Conservation (phyloP, 75 land plant species). For the Adiantum capillusveneris region DNA sequence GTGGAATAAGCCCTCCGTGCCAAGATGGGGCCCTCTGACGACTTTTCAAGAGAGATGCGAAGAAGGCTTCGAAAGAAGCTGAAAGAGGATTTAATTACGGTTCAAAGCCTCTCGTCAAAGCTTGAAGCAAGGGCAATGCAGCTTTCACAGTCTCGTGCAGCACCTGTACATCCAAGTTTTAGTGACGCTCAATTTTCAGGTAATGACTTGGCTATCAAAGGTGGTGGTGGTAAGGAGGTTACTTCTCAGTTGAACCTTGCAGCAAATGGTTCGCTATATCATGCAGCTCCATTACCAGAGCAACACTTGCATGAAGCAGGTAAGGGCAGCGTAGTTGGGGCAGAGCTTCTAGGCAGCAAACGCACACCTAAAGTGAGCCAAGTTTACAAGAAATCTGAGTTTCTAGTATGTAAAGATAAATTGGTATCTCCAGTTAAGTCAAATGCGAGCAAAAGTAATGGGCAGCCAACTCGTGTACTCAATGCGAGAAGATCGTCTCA, state of each 20-base stretch:
- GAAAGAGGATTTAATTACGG: conserved; percentile 38
- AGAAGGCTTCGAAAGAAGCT: conserved; percentile 32
- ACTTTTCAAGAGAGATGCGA: conserved; percentile 21
- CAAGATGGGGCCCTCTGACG: not conserved
- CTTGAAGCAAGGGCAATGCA: conserved; percentile 36
- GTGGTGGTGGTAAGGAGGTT: conserved; percentile 16
- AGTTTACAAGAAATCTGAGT: no score
- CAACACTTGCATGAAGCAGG: not conserved
- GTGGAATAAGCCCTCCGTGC: no score
- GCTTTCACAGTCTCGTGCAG: not conserved
- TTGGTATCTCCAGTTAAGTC: no score
- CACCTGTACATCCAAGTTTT: not conserved
- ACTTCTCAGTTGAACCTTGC: conserved; percentile 22
- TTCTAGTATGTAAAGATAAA: no score
- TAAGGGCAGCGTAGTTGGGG: not conserved
- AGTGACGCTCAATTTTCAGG: conserved; percentile 22
- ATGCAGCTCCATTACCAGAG: not conserved
- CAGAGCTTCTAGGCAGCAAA: no score
- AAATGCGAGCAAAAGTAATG: no score
- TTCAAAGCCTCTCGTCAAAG: conserved; percentile 25
- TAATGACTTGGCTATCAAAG: conserved; percentile 3
- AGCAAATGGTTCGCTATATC: not conserved
- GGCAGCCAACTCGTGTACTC: no score
- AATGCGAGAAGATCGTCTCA: no score
- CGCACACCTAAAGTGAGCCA: no score